Conservation (phyloP, 2,329 filamentous ascomycete genomes). For the Xylariaceae sp. region DNA sequence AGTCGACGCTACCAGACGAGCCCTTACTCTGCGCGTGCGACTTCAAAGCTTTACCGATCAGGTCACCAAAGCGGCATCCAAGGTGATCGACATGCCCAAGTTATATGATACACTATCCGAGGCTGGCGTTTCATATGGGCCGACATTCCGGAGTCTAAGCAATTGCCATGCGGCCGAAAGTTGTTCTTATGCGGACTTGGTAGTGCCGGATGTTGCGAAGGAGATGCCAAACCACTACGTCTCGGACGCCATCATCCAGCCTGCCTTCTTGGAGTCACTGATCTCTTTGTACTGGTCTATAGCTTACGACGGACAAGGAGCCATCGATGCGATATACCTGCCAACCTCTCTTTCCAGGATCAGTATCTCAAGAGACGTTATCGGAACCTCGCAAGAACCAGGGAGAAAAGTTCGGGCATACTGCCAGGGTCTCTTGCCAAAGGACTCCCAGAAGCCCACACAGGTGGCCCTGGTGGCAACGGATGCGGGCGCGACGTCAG, state of each 20-base stretch:
- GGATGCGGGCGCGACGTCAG: constrained; percentile 20
- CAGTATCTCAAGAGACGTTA: constrained; percentile 31
- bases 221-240: constrained; percentile 36
- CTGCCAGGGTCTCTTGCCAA: constrained; percentile 30
- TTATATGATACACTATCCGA: constrained; percentile 44
- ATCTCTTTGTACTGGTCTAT: constrained; percentile 40
- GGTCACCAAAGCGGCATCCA: constrained; percentile 27
- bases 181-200: constrained; percentile 32
- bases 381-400: constrained; percentile 22
- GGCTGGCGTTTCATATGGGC: constrained; percentile 45
- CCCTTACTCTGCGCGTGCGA: constrained; percentile 24
- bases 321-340: constrained; percentile 36
- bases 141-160: constrained; percentile 45
- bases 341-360: constrained; percentile 37
- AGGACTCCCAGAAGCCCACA: constrained; percentile 30
- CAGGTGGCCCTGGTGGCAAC: constrained; percentile 35
- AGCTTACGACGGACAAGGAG: constrained; percentile 26
- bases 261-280: constrained; percentile 36
- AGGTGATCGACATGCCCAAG: constrained; percentile 27
- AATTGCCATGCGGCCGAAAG: constrained; percentile 37
- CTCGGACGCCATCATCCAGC: constrained; percentile 32
- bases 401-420: constrained; percentile 33
- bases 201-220: constrained; percentile 33
- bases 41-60: constrained; percentile 29
- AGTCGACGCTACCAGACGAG: constrained; percentile 34